phyloP scores from a whole-genome alignment of 495 filamentous ascomycete genomes.

The Neurospora intermedia region DNA sequence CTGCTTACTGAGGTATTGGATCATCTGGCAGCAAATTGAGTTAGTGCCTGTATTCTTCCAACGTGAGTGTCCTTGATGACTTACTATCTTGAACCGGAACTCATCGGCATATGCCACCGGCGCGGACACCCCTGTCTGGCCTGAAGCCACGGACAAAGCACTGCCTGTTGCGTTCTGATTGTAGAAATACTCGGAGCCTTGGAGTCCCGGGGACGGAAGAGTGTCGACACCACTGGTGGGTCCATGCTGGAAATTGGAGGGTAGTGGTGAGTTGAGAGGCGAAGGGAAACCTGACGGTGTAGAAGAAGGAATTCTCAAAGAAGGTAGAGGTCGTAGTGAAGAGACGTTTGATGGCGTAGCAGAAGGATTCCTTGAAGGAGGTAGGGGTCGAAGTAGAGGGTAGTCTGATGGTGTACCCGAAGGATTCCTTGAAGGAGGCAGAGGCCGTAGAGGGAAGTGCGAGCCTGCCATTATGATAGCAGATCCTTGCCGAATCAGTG shows the following conservation, averaged over 20 bases:
- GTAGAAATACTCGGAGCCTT: background rate
- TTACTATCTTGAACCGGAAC: constrained; percentile 8
- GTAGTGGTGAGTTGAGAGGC: background rate
- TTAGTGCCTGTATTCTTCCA: constrained; percentile 10
- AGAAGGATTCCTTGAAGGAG: background rate
- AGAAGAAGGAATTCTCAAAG: background rate
- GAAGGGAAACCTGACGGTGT: constrained; percentile 2
- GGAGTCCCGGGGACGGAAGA: background rate
- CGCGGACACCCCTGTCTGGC: background rate
- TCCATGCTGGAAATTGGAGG: background rate
- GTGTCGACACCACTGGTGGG: background rate
- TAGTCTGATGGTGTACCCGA: constrained; percentile 1
- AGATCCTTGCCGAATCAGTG: background rate
- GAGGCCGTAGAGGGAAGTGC: constrained; percentile 1
- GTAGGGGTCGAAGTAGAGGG: background rate
- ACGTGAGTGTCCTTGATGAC: background rate
- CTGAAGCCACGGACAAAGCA: constrained; percentile 1
- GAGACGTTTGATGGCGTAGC: too few species aligned
- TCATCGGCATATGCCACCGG: constrained; percentile 3
- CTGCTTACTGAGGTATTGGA: constrained; percentile 63
- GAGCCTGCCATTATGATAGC: background rate
- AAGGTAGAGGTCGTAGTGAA: background rate
- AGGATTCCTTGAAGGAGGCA: background rate
- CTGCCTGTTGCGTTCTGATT: background rate
- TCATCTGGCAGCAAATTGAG: constrained; percentile 62